Conservation (phyloP, 495 filamentous ascomycete species). For the Penicillium herquei region DNA sequence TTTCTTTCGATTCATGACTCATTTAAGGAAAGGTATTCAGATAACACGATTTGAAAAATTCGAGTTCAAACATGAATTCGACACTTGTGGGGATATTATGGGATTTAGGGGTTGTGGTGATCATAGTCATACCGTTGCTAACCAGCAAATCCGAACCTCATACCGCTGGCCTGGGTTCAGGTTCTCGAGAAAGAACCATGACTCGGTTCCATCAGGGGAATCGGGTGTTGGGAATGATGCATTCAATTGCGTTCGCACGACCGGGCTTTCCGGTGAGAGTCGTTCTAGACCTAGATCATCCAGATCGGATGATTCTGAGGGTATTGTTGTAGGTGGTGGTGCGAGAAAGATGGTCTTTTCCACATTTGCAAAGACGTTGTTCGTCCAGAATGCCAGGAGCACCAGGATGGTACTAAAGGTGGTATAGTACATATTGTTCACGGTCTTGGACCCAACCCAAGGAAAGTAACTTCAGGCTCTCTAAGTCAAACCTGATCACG, state of each 20-base stretch:
- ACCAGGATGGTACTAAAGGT: constrained; percentile 20
- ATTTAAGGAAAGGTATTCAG: background rate
- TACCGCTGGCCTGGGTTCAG: constrained; percentile 73
- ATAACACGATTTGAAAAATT: background rate
- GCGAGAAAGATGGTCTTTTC: constrained; percentile 90
- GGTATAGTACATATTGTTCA: constrained; percentile 14
- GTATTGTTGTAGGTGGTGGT: constrained; percentile 54
- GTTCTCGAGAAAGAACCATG: constrained; percentile 83
- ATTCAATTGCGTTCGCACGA: constrained; percentile 59
- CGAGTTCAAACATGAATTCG: too few species aligned
- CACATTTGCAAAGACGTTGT: constrained; percentile 60
- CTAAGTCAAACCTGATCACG: too few species aligned
- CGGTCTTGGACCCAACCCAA: background rate
- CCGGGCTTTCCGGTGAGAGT: constrained; percentile 55
- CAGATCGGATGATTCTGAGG: constrained; percentile 55
- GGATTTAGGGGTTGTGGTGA: background rate
- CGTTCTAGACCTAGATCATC: constrained; percentile 63
- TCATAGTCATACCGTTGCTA: constrained; percentile 78
- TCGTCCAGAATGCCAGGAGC: constrained; percentile 29
- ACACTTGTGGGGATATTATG: background rate
- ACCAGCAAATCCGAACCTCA: constrained; percentile 92
- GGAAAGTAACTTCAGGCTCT: background rate
- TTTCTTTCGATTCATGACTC: background rate
- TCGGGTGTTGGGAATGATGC: constrained; percentile 62
- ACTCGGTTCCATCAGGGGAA: constrained; percentile 56